These are phyloP conservation scores for Suillus placidus DNA, from an alignment of 768 basidiomycete species.

Conservation along the genomic window DNA sequence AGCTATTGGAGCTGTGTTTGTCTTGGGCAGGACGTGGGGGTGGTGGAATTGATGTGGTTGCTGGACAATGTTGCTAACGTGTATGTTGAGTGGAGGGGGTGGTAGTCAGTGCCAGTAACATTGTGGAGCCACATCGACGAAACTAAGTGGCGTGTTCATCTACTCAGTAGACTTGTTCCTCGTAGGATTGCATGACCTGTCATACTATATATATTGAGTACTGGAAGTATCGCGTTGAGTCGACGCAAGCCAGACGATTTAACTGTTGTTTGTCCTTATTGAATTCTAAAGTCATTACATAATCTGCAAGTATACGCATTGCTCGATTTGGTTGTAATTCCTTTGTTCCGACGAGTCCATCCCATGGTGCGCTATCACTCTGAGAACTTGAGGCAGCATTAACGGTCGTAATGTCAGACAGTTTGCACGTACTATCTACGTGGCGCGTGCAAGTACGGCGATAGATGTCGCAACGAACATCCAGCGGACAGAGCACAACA, in stretches of 20 bases:
- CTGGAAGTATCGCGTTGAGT: not conserved
- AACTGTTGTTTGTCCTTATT: slow-evolving; percentile 22
- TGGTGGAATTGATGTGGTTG: not conserved
- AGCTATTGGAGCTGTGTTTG: not conserved
- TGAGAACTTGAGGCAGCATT: not conserved
- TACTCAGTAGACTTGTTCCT: not conserved
- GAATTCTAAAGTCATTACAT: slow-evolving; percentile 15
- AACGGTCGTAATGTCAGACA: slow-evolving; percentile 35
- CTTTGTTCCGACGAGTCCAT: not conserved
- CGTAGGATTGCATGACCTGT: not conserved
- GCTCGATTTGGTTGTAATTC: not conserved
- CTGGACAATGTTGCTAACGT: not conserved
- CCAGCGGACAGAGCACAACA: slow-evolving; percentile 39
- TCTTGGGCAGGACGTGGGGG: slow-evolving; percentile 11
- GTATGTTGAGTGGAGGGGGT: not conserved
- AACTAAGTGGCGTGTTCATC: not conserved
- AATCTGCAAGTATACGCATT: slow-evolving; percentile 13
- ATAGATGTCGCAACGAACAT: slow-evolving; percentile 68
- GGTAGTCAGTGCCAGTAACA: not conserved
- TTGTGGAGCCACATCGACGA: not conserved
- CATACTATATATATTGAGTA: not conserved
- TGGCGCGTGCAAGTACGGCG: slow-evolving; percentile 68
- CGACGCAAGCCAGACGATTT: no score
- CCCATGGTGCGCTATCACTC: not conserved
- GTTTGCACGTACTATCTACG: slow-evolving; percentile 66